Evolutionary conservation across 495 filamentous ascomycete species (phyloP), one percentile per base, ranked within the genome.

Genomic region (Hypomontagnella monticulosa): DNA sequence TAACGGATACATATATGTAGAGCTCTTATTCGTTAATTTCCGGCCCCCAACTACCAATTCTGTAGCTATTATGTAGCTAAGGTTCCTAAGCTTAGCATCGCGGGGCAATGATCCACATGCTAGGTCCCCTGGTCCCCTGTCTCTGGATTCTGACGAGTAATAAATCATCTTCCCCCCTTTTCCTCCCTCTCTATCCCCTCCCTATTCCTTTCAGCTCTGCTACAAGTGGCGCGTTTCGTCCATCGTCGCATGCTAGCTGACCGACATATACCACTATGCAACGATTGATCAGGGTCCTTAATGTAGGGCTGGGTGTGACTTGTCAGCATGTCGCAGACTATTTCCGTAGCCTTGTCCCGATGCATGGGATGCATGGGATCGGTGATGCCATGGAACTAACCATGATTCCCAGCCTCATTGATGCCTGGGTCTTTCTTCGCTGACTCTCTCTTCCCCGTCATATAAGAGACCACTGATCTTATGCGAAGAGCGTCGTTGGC

Each of bases 31-130:
- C n/a, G 59, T 7, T 12, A 8, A 42, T 30, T 56, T 56, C 49
- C 10, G 36, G 59, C 59, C 59, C 59, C 59, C 59, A 63, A 63
- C 34, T 37, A 3, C 9, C 12, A 20, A 27, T n/a, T 15, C 23
- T 27, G 36, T 40, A 40, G 10, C 3, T 40, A 40, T 15, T 3
- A 40, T 15, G 14, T 40, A 27, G 36, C 10, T 40, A 15, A 2
- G 12, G 20, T n/a, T n/a, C n/a, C n/a, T 14, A 34, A 43, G 40
- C 16, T 19, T 3, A 19, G 6, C n/a, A 18, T 3, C 40, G 40
- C 40, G 40, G 40, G 40, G 40, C 6, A 7, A 14, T 43, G 40
- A 43, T 15, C 40, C 40, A 43, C n/a, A 4, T 3, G n/a, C 6
- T 8, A 4, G 16, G 40, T 15, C 16, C 38, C 4, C 8, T 4